Conservation (phyloP, 1,284 basidiomycete species). For the Malassezia sp. region DNA sequence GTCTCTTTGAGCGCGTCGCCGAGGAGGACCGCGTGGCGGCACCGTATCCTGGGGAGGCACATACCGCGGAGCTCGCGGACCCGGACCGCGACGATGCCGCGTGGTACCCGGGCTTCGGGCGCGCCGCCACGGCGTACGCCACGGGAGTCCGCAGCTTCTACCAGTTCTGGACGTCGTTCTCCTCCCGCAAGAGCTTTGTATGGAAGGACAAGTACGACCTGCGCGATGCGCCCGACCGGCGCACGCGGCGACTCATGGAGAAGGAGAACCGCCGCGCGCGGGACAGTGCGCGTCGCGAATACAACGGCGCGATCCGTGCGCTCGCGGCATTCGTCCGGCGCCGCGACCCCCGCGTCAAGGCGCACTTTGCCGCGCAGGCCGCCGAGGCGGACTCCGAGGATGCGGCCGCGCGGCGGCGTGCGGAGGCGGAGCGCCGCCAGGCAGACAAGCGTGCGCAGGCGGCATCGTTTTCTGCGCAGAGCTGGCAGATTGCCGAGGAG, state of each 20-base stretch:
- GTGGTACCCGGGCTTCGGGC: constrained; percentile 64
- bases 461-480: constrained; percentile 51
- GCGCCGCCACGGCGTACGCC: constrained; percentile 62
- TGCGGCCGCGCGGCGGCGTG: constrained; percentile 50
- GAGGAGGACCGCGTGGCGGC: constrained; percentile 60
- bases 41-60: constrained; percentile 48
- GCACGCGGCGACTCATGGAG: constrained; percentile 73
- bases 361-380: constrained; percentile 44
- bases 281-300: constrained; percentile 76
- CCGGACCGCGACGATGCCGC: constrained; percentile 16
- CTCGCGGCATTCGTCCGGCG: constrained; percentile 77
- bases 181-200: constrained; percentile 74
- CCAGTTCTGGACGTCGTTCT: constrained; percentile 72
- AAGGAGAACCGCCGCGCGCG: constrained; percentile 87
- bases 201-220: constrained; percentile 81
- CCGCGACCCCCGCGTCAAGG: constrained; percentile 82
- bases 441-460: constrained; percentile 49
- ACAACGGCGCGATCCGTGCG: constrained; percentile 71
- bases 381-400: constrained; percentile 49
- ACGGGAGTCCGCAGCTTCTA: constrained; percentile 58
- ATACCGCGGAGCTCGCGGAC: constrained; percentile 31
- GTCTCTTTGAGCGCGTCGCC: constrained; percentile 71
- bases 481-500: constrained; percentile 31
- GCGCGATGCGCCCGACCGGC: constrained; percentile 72
- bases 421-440: constrained; percentile 48